phyloP scores from a whole-genome alignment of 805 yeast species.

The Lipomyces mesembrius region DNA sequence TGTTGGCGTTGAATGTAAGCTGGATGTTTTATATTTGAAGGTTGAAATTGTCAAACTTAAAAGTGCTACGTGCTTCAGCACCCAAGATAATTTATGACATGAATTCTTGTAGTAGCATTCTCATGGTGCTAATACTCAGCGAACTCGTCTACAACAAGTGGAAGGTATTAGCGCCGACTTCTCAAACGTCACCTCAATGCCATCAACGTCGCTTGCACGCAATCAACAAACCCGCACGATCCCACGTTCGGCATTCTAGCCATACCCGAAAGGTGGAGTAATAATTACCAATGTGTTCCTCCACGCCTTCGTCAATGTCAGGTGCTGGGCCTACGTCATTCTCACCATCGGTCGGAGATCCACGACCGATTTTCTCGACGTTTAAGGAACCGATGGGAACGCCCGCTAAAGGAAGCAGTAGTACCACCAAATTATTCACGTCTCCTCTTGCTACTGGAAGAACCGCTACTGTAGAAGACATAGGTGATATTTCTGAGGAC shows the following conservation, averaged over 20 bases:
- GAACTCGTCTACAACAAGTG: too few species aligned
- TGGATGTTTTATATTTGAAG: neutral
- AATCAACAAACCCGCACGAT: neutral
- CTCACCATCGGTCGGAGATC: slow-evolving; percentile 14
- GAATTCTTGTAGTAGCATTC: too few species aligned
- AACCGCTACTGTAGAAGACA: neutral
- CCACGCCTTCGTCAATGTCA: slow-evolving; percentile 5
- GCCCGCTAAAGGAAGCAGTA: neutral
- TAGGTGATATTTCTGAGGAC: neutral
- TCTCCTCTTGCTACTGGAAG: neutral
- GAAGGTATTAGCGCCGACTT: too few species aligned
- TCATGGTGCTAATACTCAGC: neutral
- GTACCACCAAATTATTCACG: neutral
- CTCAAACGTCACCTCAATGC: too few species aligned
- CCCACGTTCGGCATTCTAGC: neutral
- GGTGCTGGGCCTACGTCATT: slow-evolving; percentile 6
- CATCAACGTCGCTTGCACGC: neutral
- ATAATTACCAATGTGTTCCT: neutral
- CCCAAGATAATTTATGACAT: neutral
- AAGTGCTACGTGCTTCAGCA: neutral
- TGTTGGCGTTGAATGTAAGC: neutral
- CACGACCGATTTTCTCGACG: slow-evolving; percentile 15
- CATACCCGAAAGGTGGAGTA: neutral
- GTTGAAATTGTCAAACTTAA: too few species aligned
- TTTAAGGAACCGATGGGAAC: neutral